Base-by-base conservation (phyloP, 495 filamentous ascomycete species). In the Bombardia bombarda region DNA sequence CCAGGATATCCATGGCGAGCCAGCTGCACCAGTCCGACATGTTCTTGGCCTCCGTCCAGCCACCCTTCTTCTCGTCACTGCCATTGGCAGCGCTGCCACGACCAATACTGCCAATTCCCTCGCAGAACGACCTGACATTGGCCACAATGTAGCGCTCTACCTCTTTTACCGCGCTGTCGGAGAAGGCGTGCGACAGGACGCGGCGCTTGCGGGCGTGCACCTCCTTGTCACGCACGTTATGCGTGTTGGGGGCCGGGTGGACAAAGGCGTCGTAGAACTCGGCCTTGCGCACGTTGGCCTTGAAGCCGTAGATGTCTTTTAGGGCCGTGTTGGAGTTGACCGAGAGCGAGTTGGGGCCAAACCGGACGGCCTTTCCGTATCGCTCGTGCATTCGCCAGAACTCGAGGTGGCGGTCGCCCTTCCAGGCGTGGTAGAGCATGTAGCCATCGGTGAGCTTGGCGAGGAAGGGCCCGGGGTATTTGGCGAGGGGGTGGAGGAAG, bases 1-100 rank as follows among this genome's bases (percentile, higher is more conserved):
- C 83, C 59, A 88, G 77, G 17, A 86, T 77, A 49, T 89, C 84
- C 66, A 84, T 86, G 35, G 75, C 73, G 7, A 83, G 67, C 61
- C 76, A 85, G 54, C 78, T 82, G 42, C 69, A 72, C 74, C 78
- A 84, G 46, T 78, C 66, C 0, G 78, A 66, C 62, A 83, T 73
- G 55, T 85, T 73, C 50, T 68, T 62, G 17, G 67, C 47, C 32
- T 60, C 50, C 19, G 70, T 62, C 68, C 66, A 65, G 18, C 67
- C 63, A n/a, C n/a, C n/a, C n/a, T n/a, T n/a, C 55, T 66, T 65
- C 42, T 50, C 56, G 9, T 69, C 64, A 19, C 55, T 52, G n/a
- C n/a, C n/a, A n/a, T n/a, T n/a, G n/a, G n/a, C n/a, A n/a, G n/a
- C n/a, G 24, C 47, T 52, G 2, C 47, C 50, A 13, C 62, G 63